phyloP scores from a whole-genome alignment of 768 basidiomycete species.

The Termitomyces sp. region DNA sequence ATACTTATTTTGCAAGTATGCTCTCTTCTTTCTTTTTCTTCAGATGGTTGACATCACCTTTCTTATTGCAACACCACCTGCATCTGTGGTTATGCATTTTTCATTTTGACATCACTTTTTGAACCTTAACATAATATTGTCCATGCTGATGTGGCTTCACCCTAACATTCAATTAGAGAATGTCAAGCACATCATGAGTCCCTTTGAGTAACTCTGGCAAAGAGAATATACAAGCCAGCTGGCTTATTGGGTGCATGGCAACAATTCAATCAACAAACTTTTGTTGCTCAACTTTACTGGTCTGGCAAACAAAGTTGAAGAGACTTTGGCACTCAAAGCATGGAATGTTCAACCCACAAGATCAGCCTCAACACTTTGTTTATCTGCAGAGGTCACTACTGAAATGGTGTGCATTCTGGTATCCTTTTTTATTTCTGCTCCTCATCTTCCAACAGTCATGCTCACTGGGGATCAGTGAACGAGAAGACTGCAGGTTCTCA shows the following conservation, averaged over 20 bases:
- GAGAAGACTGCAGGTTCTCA: slow-evolving; percentile 65
- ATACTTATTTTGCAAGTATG: neutral
- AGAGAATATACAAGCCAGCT: slow-evolving; percentile 79
- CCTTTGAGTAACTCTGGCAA: slow-evolving; percentile 74
- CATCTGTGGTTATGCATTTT: slow-evolving; percentile 70
- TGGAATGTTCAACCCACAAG: slow-evolving; percentile 88
- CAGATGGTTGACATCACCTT: slow-evolving; percentile 32
- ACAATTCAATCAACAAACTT: slow-evolving; percentile 72
- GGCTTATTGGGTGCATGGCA: slow-evolving; percentile 91
- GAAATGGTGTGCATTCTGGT: slow-evolving; percentile 64
- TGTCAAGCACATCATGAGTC: no score
- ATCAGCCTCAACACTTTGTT: slow-evolving; percentile 96
- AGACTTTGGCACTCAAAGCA: slow-evolving; percentile 85
- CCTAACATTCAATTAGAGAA: no score
- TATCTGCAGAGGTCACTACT: slow-evolving; percentile 80
- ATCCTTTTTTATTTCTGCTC: slow-evolving; percentile 7
- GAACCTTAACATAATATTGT: no score
- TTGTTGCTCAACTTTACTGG: slow-evolving; percentile 84
- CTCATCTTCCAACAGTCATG: slow-evolving; percentile 55
- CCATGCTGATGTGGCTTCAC: no score
- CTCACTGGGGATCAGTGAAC: slow-evolving; percentile 92
- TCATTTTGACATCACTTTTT: slow-evolving; percentile 72
- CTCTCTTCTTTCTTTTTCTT: neutral
- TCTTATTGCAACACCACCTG: slow-evolving; percentile 59
- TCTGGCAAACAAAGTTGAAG: slow-evolving; percentile 83